Conservation (phyloP, 305 asterid genomes). For the Solanum hybrid region DNA sequence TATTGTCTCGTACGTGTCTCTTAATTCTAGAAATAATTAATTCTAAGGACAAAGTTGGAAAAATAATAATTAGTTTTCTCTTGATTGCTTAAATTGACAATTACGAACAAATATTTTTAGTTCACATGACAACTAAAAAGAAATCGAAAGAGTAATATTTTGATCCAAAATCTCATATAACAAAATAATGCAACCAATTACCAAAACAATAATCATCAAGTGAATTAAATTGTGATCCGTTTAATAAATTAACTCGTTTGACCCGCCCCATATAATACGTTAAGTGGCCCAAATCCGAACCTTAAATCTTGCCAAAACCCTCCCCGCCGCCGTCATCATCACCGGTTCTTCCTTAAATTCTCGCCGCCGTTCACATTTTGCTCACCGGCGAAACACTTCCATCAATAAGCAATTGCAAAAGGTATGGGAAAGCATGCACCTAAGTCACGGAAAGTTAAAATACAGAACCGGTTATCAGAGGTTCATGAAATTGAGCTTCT, state of each 20-base stretch:
- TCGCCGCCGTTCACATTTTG: not conserved
- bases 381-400: not conserved
- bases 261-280: not conserved
- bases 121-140: not conserved
- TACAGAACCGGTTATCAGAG: slow-evolving; percentile 48
- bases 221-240: not conserved
- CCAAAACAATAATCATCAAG: not conserved
- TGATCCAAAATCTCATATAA: not conserved
- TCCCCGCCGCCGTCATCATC: not conserved
- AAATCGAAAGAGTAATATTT: not conserved
- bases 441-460: slow-evolving; percentile 40
- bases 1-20: no score
- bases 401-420: not conserved
- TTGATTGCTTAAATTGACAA: not conserved
- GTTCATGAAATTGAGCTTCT: slow-evolving; percentile 62
- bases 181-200: not conserved
- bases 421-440: slow-evolving; percentile 32
- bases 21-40: no score
- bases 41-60: not conserved
- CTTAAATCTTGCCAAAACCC: slow-evolving; percentile 1
- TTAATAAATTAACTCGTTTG: not conserved
- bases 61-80: not conserved
- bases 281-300: not conserved
- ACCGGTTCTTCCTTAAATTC: not conserved
- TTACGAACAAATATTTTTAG: not conserved